Base-by-base conservation (phyloP, 371 early-diverging fungal genomes). In the Blastocladiella emersonii region DNA sequence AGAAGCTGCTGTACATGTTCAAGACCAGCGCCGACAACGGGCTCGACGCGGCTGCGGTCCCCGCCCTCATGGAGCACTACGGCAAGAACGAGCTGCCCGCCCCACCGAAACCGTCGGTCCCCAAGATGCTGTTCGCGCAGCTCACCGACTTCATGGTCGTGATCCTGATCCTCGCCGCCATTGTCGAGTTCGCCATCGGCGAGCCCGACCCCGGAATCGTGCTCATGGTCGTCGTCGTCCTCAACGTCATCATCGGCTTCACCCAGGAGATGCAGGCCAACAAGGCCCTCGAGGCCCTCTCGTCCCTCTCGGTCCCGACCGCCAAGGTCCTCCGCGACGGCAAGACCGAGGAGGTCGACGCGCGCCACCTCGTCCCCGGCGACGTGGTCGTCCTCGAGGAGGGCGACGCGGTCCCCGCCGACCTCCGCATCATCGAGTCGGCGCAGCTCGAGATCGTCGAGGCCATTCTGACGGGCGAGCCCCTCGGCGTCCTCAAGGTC, bases 331-430 rank as follows among this genome's bases (percentile, higher is more conserved):
- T 95, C 63, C 89, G 95, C 44, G 86, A 89, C 64, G 89, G 90
- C 8, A 72, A 72, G 34, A 78, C 79, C 63, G 67, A 73, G 39
- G 70, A 76, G 4, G 71, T 93, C 30, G 79, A 87, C 21, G 85
- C 90, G 30, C 70, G 69, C 41, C 84, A 84, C 30, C 67, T 94
- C 7, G 92, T 91, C 12, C 89, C 90, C 30, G 95, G 95, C 27
- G 95, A 95, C 71, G 68, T 95, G 39, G 73, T 94, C 41, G 74
- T 86, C 34, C 73, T 94, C 39, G 88, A 91, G 66, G 85, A 85
- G 67, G 92, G 94, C 45, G 92, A 93, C 65, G 86, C 86, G 13
- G 82, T 93, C 41, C 87, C 87, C 23, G 95, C 93, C 25, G 94
- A 95, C 70, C 78, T 86, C 30, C 83, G 92, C 35, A 72, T 93